These are phyloP conservation scores for Fusarium denticulatum DNA, from an alignment of 2,329 filamentous ascomycete genomes.

Conservation along the genomic window DNA sequence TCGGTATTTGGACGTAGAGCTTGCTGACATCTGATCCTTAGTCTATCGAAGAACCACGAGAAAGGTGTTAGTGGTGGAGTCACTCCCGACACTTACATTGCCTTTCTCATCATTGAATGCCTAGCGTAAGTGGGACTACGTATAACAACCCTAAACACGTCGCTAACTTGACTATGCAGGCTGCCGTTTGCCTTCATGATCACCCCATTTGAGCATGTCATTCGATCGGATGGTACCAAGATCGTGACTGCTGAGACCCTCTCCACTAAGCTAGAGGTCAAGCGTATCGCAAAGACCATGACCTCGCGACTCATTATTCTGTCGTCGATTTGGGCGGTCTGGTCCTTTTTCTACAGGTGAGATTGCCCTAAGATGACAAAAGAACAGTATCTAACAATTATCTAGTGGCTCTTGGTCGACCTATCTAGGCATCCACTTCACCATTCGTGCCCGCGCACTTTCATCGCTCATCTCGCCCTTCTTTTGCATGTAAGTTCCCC, in stretches of 20 bases:
- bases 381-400: accelerated
- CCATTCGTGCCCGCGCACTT: neutral
- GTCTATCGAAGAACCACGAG: slow-evolving; percentile 9
- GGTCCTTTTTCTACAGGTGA: slow-evolving; percentile 18
- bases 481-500: slow-evolving; percentile 1
- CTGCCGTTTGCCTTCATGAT: slow-evolving; percentile 13
- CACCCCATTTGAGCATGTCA: slow-evolving; percentile 1
- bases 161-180: neutral
- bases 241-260: slow-evolving; percentile 1
- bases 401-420: slow-evolving; percentile 13
- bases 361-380: accelerated
- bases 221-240: slow-evolving; percentile 13
- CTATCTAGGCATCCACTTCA: slow-evolving; percentile 11
- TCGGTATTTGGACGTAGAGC: accelerated
- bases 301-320: slow-evolving; percentile 4
- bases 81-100: slow-evolving; percentile 4
- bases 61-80: slow-evolving; percentile 11
- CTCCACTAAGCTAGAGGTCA: slow-evolving; percentile 10
- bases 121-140: neutral
- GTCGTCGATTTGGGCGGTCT: neutral
- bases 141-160: accelerated
- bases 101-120: slow-evolving; percentile 11
- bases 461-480: slow-evolving; percentile 12
- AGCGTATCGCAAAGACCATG: slow-evolving; percentile 11
- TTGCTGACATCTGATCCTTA: accelerated